phyloP scores from a whole-genome alignment of 1,139 yeast genomes.

The Geotrichum carabidarum region DNA sequence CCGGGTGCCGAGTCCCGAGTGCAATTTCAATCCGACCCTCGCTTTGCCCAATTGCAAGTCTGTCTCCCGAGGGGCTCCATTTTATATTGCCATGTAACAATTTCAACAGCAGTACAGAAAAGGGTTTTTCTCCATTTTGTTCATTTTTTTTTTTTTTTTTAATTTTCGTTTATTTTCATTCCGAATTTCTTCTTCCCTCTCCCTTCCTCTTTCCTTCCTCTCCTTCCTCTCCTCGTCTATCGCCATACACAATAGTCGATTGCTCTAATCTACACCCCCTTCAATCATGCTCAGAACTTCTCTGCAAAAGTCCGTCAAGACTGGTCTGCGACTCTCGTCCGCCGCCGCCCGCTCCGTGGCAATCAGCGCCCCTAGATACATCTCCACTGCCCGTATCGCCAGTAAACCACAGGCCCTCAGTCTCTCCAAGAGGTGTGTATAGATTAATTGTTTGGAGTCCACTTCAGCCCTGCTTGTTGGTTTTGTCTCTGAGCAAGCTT shows the following conservation, averaged over 20 bases:
- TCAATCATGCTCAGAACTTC: slow-evolving; percentile 17
- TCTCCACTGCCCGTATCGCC: slow-evolving; percentile 15
- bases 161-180: neutral
- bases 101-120: too few species aligned
- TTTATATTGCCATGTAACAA: too few species aligned
- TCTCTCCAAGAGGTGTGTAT: slow-evolving; percentile 11
- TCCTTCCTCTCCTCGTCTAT: neutral
- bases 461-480: neutral
- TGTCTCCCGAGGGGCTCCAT: too few species aligned
- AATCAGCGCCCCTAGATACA: slow-evolving; percentile 14
- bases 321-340: slow-evolving; percentile 14
- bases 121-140: neutral
- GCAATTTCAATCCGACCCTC: too few species aligned
- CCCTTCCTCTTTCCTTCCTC: neutral
- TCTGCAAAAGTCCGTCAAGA: slow-evolving; percentile 12
- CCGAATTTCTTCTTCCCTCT: neutral
- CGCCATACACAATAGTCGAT: neutral
- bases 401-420: slow-evolving; percentile 12
- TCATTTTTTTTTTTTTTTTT: too few species aligned
- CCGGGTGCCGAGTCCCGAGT: slow-evolving; percentile 1
- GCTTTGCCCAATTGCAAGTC: too few species aligned
- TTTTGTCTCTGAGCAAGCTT: neutral
- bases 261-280: too few species aligned
- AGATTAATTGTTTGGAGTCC: neutral
- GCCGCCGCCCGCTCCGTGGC: slow-evolving; percentile 12